A percentile compares a stretch with the other conserved stretches of the same genome.
phyloP scores from a whole-genome alignment of 192 early-diverging fungal genomes.

The Powellomyces hirtus region DNA sequence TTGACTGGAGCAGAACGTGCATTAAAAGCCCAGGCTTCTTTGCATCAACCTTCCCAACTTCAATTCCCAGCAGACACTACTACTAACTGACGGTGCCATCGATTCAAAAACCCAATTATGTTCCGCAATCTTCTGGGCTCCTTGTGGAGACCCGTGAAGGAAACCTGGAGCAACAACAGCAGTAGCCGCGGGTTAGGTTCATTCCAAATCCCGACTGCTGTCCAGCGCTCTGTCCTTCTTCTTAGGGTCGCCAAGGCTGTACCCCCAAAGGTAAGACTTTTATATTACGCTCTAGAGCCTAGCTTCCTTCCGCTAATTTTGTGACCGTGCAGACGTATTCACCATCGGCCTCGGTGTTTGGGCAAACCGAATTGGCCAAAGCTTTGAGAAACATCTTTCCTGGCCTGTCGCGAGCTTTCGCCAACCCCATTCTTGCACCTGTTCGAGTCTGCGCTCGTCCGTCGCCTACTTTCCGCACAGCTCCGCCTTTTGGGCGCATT shows the following conservation, averaged over 20 bases:
- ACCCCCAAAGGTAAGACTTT: background rate
- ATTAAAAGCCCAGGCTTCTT: no score
- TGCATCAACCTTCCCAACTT: background rate
- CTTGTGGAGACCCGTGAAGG: background rate
- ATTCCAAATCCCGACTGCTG: background rate
- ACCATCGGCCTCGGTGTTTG: background rate
- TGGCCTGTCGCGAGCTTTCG: background rate
- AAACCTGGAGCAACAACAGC: background rate
- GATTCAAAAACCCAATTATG: background rate
- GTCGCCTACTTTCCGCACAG: background rate
- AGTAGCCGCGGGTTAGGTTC: background rate
- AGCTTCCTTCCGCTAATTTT: background rate
- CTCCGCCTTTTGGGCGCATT: background rate
- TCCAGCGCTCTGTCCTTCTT: background rate
- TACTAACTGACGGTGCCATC: background rate
- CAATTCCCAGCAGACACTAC: background rate
- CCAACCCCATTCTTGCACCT: background rate
- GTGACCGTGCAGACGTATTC: background rate
- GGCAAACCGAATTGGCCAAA: background rate
- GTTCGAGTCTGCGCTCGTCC: background rate
- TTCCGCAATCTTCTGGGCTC: background rate
- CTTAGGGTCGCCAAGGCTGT: background rate
- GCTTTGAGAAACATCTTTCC: background rate
- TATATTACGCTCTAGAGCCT: background rate
- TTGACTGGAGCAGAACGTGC: no score